Evolutionary conservation across 2,329 filamentous ascomycete genomes (phyloP).

Genomic region (Aspergillus tubingensis): DNA sequence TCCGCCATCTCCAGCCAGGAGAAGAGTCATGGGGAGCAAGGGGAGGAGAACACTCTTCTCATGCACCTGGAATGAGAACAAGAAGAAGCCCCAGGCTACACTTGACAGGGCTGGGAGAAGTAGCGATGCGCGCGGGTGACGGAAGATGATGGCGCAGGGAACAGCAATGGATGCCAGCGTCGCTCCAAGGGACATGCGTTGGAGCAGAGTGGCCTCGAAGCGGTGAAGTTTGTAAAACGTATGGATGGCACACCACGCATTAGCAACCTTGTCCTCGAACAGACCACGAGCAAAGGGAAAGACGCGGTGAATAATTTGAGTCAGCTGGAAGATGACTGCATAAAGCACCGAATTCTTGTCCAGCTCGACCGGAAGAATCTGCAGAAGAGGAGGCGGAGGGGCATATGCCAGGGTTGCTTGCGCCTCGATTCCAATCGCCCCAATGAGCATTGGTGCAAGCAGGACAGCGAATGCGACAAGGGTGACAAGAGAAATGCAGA

Average conservation of each 20-base stretch:
- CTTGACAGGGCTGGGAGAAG: constrained; percentile 78
- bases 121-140: constrained; percentile 73
- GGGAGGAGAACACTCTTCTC: constrained; percentile 96
- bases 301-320: constrained; percentile 85
- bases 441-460: constrained; percentile 72
- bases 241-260: constrained; percentile 94
- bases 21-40: constrained; percentile 86
- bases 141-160: constrained; percentile 76
- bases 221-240: constrained; percentile 82
- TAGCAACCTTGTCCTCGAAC: constrained; percentile 98
- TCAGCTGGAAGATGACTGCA: constrained; percentile 72
- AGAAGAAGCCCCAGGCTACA: constrained; percentile 93
- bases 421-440: constrained; percentile 68
- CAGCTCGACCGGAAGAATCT: constrained; percentile 59
- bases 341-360: constrained; percentile 70
- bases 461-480: constrained; percentile 71
- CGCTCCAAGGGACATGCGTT: constrained; percentile 70
- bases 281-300: constrained; percentile 95
- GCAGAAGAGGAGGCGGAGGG: constrained; percentile 63
- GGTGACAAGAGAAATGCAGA: constrained; percentile 75
- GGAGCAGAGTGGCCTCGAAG: constrained; percentile 71
- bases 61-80: constrained; percentile 97
- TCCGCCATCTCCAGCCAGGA: constrained; percentile 77
- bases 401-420: constrained; percentile 64
- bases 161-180: constrained; percentile 77